Evolutionary conservation across 805 yeast genomes (phyloP).

Genomic region (Lipomyces sp.): DNA sequence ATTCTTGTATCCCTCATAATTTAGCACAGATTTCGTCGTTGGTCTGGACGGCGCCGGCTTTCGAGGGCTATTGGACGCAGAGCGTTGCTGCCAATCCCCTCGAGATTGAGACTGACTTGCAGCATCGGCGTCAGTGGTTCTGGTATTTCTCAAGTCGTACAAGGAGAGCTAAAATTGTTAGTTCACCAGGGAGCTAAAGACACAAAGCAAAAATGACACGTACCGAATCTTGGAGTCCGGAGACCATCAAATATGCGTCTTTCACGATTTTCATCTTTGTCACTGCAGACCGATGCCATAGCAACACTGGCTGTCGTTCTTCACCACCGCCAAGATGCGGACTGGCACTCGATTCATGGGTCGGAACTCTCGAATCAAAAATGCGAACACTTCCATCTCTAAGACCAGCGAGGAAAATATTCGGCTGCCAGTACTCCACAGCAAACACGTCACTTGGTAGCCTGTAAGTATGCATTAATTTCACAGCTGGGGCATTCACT

Average conservation of each 20-base stretch:
- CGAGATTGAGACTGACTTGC: background rate
- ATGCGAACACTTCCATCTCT: constrained; percentile 22
- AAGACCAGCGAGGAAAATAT: constrained; percentile 22
- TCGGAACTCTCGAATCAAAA: constrained; percentile 20
- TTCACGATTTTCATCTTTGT: constrained; percentile 28
- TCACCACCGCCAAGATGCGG: background rate
- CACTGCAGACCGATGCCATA: constrained; percentile 27
- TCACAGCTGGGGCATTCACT: background rate
- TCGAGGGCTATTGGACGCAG: constrained; percentile 3
- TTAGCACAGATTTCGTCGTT: constrained; percentile 11
- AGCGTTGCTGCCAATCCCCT: background rate
- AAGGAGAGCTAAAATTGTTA: constrained; percentile 12
- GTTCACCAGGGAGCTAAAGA: constrained; percentile 7
- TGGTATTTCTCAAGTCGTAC: constrained; percentile 22
- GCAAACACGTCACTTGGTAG: constrained; percentile 23
- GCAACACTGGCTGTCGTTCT: constrained; percentile 7
- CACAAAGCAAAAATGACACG: constrained; percentile 5
- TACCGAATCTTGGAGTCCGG: constrained; percentile 31
- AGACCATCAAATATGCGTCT: constrained; percentile 21
- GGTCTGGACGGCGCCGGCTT: constrained; percentile 2
- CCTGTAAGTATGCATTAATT: background rate
- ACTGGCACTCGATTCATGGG: background rate
- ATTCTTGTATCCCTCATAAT: constrained; percentile 20
- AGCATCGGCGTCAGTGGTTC: background rate
- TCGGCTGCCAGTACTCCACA: constrained; percentile 15